Conservation (phyloP, 805 yeast genomes). For the Yarrowia phangngaensis region DNA sequence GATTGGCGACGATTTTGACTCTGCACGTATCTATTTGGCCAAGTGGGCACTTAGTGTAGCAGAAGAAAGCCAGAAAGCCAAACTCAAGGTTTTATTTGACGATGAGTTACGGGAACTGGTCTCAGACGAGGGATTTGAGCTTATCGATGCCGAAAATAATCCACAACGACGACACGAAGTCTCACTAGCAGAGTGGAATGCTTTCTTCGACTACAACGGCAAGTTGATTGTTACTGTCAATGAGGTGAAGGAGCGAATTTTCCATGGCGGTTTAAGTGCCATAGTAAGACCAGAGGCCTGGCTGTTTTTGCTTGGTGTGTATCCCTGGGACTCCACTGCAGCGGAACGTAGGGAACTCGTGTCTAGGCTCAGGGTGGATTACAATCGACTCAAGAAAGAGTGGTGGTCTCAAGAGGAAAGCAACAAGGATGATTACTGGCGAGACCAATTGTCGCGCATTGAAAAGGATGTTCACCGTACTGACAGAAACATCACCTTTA, state of each 20-base stretch:
- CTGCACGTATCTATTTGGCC: conserved; percentile 86
- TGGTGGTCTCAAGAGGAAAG: conserved; percentile 67
- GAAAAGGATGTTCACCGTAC: conserved; percentile 92
- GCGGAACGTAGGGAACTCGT: conserved; percentile 62
- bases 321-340: conserved; percentile 79
- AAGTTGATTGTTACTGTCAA: conserved; percentile 63
- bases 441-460: conserved; percentile 82
- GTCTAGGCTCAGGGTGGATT: conserved; percentile 55
- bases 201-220: conserved; percentile 78
- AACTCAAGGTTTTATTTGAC: conserved; percentile 41
- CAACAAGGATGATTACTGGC: conserved; percentile 66
- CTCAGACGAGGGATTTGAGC: conserved; percentile 42
- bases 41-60: conserved; percentile 96
- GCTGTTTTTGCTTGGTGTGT: conserved; percentile 78
- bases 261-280: conserved; percentile 80
- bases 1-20: conserved; percentile 85
- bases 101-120: conserved; percentile 34
- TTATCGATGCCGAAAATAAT: conserved; percentile 50
- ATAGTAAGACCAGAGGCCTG: conserved; percentile 70
- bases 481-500: conserved; percentile 72
- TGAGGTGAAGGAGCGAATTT: conserved; percentile 77
- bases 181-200: conserved; percentile 72
- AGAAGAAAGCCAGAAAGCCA: conserved; percentile 72
- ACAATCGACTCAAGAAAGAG: conserved; percentile 56
- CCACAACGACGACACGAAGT: conserved; percentile 67